Evolutionary conservation across 805 yeast genomes (phyloP).

Genomic region (Metschnikowia arizonensis): DNA sequence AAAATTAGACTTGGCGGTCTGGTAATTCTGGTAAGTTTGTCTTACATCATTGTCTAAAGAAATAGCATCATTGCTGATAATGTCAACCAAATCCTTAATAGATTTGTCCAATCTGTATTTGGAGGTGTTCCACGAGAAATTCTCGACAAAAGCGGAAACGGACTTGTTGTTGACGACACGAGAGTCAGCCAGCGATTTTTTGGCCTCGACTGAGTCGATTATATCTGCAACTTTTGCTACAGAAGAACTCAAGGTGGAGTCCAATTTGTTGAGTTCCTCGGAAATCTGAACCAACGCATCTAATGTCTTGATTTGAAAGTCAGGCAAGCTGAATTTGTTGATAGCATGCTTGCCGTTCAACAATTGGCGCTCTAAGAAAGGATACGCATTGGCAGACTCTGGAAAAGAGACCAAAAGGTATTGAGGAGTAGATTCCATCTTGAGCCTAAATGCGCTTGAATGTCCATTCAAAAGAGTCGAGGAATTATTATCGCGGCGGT

Average conservation of each 20-base stretch:
- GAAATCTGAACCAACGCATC: constrained; percentile 87
- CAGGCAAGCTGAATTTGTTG: constrained; percentile 61
- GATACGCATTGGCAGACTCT: constrained; percentile 42
- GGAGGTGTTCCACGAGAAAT: constrained; percentile 82
- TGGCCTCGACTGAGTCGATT: constrained; percentile 38
- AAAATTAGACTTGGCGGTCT: constrained; percentile 76
- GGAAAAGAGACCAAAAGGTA: constrained; percentile 60
- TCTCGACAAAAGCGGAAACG: constrained; percentile 63
- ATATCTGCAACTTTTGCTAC: constrained; percentile 76
- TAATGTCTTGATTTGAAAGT: constrained; percentile 89
- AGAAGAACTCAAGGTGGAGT: constrained; percentile 67
- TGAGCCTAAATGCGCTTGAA: constrained; percentile 3
- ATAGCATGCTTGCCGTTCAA: constrained; percentile 58
- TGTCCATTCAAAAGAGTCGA: constrained; percentile 4
- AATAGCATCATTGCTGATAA: constrained; percentile 71
- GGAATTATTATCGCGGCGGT: constrained; percentile 8
- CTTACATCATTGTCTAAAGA: constrained; percentile 84
- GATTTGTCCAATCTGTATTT: constrained; percentile 84
- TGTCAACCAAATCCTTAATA: constrained; percentile 65
- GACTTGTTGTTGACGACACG: constrained; percentile 41
- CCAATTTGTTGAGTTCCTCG: constrained; percentile 83
- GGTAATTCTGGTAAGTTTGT: constrained; percentile 68
- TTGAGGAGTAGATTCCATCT: constrained; percentile 36
- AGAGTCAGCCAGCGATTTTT: constrained; percentile 23
- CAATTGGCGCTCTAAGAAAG: constrained; percentile 54